Percentiles rank a stretch among this genome's conserved stretches.
Conservation (phyloP, 2,329 filamentous ascomycete species). For the Arthrobotrys sphaeroides region DNA sequence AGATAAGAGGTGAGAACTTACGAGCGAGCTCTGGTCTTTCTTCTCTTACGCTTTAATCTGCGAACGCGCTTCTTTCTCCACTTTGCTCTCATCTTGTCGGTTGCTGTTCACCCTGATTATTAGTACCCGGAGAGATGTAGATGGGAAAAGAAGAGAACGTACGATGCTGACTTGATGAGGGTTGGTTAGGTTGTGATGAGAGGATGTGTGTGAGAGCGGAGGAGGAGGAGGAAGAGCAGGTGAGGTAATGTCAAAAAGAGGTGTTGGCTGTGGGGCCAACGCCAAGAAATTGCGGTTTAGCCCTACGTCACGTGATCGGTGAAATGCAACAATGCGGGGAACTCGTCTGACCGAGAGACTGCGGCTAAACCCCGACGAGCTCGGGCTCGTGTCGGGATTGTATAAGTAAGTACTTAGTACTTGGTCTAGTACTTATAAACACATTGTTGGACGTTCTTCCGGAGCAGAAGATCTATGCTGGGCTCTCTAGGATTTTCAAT, state of each 20-base stretch:
- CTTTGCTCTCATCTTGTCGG: constrained; percentile 80
- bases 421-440: too few relatives aligned
- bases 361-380: not conserved
- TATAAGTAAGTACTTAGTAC: too few relatives aligned
- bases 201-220: constrained; percentile 28
- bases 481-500: too few relatives aligned
- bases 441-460: too few relatives aligned
- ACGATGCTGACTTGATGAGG: constrained; percentile 53
- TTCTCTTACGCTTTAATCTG: constrained; percentile 99
- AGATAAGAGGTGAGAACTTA: constrained; percentile 66
- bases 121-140: not conserved
- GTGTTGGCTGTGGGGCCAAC: constrained; percentile 27
- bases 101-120: too few relatives aligned
- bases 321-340: constrained; percentile 35
- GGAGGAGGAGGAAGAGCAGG: constrained; percentile 23
- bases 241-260: constrained; percentile 31
- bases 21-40: constrained; percentile 99
- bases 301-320: constrained; percentile 53
- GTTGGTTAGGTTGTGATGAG: constrained; percentile 38
- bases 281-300: constrained; percentile 54
- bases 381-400: not conserved
- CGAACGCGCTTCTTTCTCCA: constrained; percentile 99
- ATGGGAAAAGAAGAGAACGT: not conserved
- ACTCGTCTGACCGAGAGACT: not conserved
- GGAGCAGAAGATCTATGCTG: too few relatives aligned